Conservation (phyloP, 805 yeast genomes). For the Schizosaccharomyces osmophilus region DNA sequence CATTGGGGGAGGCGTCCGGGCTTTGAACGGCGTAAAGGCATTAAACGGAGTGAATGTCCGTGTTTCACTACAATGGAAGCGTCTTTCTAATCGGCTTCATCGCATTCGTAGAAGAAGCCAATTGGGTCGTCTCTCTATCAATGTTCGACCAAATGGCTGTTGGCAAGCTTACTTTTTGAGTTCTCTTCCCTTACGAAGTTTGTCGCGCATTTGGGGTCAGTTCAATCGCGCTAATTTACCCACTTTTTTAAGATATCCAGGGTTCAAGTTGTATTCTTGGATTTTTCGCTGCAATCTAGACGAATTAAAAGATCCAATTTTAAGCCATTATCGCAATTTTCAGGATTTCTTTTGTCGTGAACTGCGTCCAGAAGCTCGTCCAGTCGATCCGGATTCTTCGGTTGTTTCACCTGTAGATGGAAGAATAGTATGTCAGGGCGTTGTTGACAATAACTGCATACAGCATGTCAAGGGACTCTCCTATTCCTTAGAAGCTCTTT, state of each 20-base stretch:
- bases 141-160: background rate
- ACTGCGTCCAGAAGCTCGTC: conserved; percentile 54
- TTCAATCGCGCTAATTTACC: conserved; percentile 68
- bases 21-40: background rate
- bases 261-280: conserved; percentile 51
- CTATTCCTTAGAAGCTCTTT: conserved; percentile 63
- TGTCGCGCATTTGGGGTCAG: conserved; percentile 86
- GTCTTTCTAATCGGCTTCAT: background rate
- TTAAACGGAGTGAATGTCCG: background rate
- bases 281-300: conserved; percentile 71
- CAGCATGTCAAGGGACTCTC: conserved; percentile 96
- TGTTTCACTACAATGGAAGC: background rate
- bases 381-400: conserved; percentile 36
- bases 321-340: conserved; percentile 49
- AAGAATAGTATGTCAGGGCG: conserved; percentile 60
- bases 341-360: conserved; percentile 79
- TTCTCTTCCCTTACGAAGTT: conserved; percentile 60
- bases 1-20: background rate
- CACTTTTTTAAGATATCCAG: conserved; percentile 62
- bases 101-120: background rate
- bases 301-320: conserved; percentile 68
- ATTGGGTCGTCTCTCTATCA: background rate
- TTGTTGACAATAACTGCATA: conserved; percentile 42
- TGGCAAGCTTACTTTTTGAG: conserved; percentile 2
- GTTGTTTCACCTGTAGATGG: conserved; percentile 90